Conservation (phyloP, 78 protist genomes). For the Dictyostelium capitatum region DNA sequence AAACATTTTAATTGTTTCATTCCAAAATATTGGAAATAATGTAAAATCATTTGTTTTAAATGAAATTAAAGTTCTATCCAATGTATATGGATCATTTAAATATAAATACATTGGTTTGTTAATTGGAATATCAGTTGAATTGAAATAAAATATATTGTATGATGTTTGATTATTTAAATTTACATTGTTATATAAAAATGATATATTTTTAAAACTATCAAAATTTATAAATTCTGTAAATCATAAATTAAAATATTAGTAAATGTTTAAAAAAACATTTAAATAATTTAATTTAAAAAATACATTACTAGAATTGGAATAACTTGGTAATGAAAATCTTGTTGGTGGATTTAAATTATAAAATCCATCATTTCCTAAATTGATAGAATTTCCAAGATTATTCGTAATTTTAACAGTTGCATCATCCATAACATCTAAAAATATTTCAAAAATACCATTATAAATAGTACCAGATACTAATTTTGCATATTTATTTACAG, state of each 20-base stretch:
- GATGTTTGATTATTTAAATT: background rate
- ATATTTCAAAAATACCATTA: background rate
- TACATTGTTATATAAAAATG: background rate
- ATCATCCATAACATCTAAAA: background rate
- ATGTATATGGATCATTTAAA: background rate
- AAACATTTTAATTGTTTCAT: background rate
- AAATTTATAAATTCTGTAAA: background rate
- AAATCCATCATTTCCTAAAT: background rate
- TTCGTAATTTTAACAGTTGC: background rate
- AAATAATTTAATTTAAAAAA: background rate
- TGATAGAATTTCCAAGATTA: background rate
- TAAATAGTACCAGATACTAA: background rate
- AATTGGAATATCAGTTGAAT: background rate
- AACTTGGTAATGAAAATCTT: background rate
- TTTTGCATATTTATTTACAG: background rate
- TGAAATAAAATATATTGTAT: background rate
- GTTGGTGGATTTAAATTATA: background rate
- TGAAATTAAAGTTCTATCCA: background rate
- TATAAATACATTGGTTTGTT: background rate
- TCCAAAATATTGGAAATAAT: background rate
- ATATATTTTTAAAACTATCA: background rate
- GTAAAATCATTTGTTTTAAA: background rate
- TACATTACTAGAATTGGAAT: background rate
- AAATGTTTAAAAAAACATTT: background rate
- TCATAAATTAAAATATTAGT: background rate